Evolutionary conservation across 768 basidiomycete species (phyloP), one percentile per base, ranked within the genome.

Genomic region (Rubroboletus satanas): DNA sequence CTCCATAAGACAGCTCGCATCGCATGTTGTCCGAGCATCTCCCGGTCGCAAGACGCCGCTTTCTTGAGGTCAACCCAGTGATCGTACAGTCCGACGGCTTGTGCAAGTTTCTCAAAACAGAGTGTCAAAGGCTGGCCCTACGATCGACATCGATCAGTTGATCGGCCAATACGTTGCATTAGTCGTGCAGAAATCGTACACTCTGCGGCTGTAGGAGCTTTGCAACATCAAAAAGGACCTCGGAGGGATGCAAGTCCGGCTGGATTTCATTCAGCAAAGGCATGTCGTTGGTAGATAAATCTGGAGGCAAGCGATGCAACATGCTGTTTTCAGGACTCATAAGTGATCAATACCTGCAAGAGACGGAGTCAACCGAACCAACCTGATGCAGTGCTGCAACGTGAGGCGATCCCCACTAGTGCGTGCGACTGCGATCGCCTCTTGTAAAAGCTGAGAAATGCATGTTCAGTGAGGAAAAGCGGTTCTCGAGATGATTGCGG

Each of bases 341-440:
- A 14, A 60, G 32, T 29, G 57, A 70, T 62, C 54, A 45, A 17
- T 48, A 33, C 47, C 44, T 49, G 47, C 47, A 51, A 46, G 15
- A 42, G 26, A 31, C 15, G 39, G 37, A 43, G 18, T 50, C 36
- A 36, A 48, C 51, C 23, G 26, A 54, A 58, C 90, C 33, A 50
- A 62, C 90, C 86, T 88, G 62, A 85, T 85, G 61, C 90, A 92
- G 65, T 90, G 87, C 60, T 91, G 87, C 46, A 93, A 74, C 11
- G 85, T 86, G 44, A 83, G 62, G 50, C 79, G 83, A 68, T 93
- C 91, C 33, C 84, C 83, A 31, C 77, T 81, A 8, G 84, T 84
- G 49, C 91, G 82, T 49, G 90, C 80, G n/a, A 87, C 83, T 42
- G 81, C 79, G 56, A 93, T 85, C 3, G 90, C 91, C 73, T 93